Evolutionary conservation across 1,284 basidiomycete species (phyloP), one percentile per base, ranked within the genome.

Genomic region (Tilletia walkeri): DNA sequence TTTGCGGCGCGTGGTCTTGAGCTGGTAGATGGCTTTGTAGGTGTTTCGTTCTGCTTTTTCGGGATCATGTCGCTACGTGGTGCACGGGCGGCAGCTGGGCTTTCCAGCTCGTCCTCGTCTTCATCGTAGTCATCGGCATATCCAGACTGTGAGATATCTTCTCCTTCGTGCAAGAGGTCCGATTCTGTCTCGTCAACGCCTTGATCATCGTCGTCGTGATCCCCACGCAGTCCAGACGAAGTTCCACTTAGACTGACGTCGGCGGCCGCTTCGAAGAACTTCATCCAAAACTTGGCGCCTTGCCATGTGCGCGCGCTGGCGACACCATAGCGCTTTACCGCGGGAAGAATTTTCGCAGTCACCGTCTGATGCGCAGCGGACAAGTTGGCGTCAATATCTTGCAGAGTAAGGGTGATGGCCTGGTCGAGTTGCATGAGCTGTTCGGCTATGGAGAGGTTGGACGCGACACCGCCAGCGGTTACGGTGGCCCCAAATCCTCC

Each of bases 381-480:
- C 84, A 96, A 94, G 83, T 95, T 94, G 71, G 92, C 92, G 81
- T 97, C 94, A 78, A 95, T 91, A 81, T 95, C 92, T 89, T 96
- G 86, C 5, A 85, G 75, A 38, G 85, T 83, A 66, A 95, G 87
- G 1, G 94, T 96, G 78, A 96, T 96, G 77, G 95, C 87, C 83
- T 95, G 94, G 84, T 97, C 94, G 72, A 96, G 92, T 85, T 95
- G 93, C 82, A 96, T 93, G 70, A 94, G 91, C 86, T 94, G 91
- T 82, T 92, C 92, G 63, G 88, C 88, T 47, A 91, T 87, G 36
- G 93, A 63, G 36, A 63, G 6, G 30, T 63, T 34, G 34, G 59
- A 63, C 34, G 59, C 36, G 59, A 9, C 59, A 18, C 30, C 34
- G 3, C 38, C 38, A 36, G 59, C 30, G 34, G 4, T 39, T 7